Conservation (phyloP, 2,329 filamentous ascomycete species). For the Eurotiales sp. region DNA sequence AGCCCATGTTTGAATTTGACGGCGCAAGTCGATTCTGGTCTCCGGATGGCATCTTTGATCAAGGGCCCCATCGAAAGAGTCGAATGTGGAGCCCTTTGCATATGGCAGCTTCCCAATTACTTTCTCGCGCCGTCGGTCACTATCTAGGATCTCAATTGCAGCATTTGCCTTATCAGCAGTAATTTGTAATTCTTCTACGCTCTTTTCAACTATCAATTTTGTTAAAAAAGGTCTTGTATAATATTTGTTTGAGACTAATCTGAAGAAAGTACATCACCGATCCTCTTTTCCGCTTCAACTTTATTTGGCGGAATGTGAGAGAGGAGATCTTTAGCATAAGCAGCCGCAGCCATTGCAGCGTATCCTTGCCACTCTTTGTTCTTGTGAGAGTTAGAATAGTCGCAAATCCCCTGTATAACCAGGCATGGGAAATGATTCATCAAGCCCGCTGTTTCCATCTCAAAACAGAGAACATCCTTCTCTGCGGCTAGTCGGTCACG, state of each 20-base stretch:
- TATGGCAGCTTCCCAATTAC: neutral
- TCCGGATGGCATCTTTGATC: constrained; percentile 2
- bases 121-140: constrained; percentile 2
- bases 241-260: neutral
- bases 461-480: constrained; percentile 22
- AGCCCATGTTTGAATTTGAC: neutral
- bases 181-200: neutral
- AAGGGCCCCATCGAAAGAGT: constrained; percentile 1
- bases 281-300: constrained; percentile 35
- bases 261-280: constrained; percentile 20
- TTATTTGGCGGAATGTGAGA: constrained; percentile 3
- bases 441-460: constrained; percentile 29
- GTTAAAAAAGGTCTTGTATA: neutral
- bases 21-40: constrained; percentile 1
- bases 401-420: constrained; percentile 39
- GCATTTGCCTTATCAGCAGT: neutral
- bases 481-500: constrained; percentile 11
- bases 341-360: constrained; percentile 29
- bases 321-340: constrained; percentile 22
- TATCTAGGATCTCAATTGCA: neutral
- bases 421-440: constrained; percentile 33
- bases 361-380: constrained; percentile 21
- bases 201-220: neutral
- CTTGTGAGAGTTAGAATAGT: constrained; percentile 39
- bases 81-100: neutral